Base-by-base conservation (phyloP, 176 grass and related monocot genomes). In the Avena atlantica region DNA sequence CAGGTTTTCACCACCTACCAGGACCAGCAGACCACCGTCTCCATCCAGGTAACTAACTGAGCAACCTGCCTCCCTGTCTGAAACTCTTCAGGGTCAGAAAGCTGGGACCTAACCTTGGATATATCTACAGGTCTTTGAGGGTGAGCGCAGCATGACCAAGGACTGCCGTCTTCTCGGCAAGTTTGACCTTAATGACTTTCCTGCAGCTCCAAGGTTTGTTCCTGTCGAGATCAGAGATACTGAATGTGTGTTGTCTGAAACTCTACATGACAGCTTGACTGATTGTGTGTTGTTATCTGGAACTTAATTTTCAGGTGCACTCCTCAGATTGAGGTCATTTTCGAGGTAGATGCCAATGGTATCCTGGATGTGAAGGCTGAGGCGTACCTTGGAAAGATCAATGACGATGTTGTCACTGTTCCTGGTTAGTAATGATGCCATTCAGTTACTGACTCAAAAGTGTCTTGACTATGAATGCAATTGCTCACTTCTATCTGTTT, bases 61-160 rank as follows among this genome's bases (percentile, higher is more conserved):
- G 19, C 59, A 1, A 0, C 12, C 17, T 76, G 3, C 9, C 27
- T 31, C 3, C 21, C 21, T 48, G 0, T 50, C 69, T 29, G 19
- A 7, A 74, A 17, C 36, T 44, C 45, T 4, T 8, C 29, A 29
- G 29, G 29, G 2, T 20, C 15, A 40, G n/a, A 3, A 16, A 8
- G 63, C 17, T 79, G 21, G 50, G 57, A 13, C 36, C 12, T 83
- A 52, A 66, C 23, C 16, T 57, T 48, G 5, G 31, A 23, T 40
- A 19, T n/a, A 79, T 70, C 48, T 90, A 27, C 31, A 94, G 92
- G 92, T 94, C 61, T 94, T 94, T 9, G 92, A 94, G 84, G 92
- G 92, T 85, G 92, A 94, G 81, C 90, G 92, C 44, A 94, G 87
- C 59, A 92, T 94, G 92, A 94, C 92, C 8, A 94, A 94, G 92